Base-by-base conservation (phyloP, 345 rosid genomes). In the Lepidium didymum region DNA sequence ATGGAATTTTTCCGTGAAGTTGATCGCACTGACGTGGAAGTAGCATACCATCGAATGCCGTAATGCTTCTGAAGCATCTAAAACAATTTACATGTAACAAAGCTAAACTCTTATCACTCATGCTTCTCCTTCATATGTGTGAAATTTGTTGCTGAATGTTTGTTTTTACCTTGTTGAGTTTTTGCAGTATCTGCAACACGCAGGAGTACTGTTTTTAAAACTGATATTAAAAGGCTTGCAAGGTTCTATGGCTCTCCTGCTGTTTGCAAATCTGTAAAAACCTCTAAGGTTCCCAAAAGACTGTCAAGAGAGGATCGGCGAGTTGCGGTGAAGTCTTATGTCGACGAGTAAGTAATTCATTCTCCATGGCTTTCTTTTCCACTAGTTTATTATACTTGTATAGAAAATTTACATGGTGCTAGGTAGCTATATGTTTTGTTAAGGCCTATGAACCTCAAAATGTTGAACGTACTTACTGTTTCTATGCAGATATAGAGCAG, bases 231-330 rank as follows among this genome's bases (percentile, higher is more conserved):
- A 12, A 2, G 13, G 23, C 36, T 23, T 52, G 25, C 42, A 13
- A 74, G 68, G 43, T 55, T 64, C 21, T 74, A 74, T 47, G 54
- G 51, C 58, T 74, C 78, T 54, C 68, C 78, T 67, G 78, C 70
- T 61, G 51, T 54, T 67, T 60, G 43, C 18, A 14, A 74, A 21
- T 2, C 68, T 35, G 7, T 54, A 27, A 35, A 50, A 36, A 62
- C 68, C 27, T 36, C 68, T 11, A 74, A 60, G 44, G 16, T 45
- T 52, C 0, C 0, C 11, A 74, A 44, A 35, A 51, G 43, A 35
- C 68, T 67, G 0, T 58, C 73, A 5, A 67, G 13, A 67, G 73
- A 59, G 36, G 78, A 74, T 5, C 63, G 78, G 1, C 46, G 73
- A 52, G 50, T 53, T 60, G 8, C 10, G 37, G 73, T 67, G 12